Evolutionary conservation across 352 stramenopile species (phyloP), one percentile per base, ranked within the genome.

Genomic region (Phytophthora sp.): DNA sequence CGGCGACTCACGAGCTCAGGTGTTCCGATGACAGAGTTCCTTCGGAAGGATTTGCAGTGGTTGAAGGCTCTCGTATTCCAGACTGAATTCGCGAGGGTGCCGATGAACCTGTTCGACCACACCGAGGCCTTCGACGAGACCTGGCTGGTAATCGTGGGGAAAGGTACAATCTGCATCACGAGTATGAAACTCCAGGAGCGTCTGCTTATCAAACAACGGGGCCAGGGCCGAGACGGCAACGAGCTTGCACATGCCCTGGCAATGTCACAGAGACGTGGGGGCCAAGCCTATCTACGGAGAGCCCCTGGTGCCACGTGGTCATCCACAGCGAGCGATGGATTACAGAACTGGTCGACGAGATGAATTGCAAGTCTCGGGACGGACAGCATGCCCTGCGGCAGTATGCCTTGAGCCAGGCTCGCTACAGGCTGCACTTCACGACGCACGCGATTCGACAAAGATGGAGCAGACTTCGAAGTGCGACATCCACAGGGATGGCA

Each of bases 41-140:
- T 53, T 27, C 35, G 11, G 24, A 50, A 36, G 26, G 45, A 58
- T n/a, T 4, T 56, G 26, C 1, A 2, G 5, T 63, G 44, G 44
- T 39, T 15, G 55, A 47, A 47, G 0, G n/a, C 36, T 2, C 29
- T 63, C 13, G 30, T 54, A 0, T 63, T 54, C 42, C 21, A 63
- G 8, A 63, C 35, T 15, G 15, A 63, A 5, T 46, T 54, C 8
- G 30, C 13, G 9, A 31, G 42, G 1, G 2, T 54, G 11, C 55
- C 39, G 4, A 54, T 63, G 55, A 9, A 7, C 5, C 7, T 63
- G n/a, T 63, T 54, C 30, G 30, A 54, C 16, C 16, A 41, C 7
- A 42, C n/a, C 8, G 6, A 7, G 3, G 39, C 5, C 3, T 26
- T 29, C 20, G 26, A 54, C n/a, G n/a, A 54, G 11, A 3, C 9